A percentile compares a stretch with the other conserved stretches of the same genome.
phyloP scores from a whole-genome alignment of 306 rosid species.

The Prunus armeniaca region DNA sequence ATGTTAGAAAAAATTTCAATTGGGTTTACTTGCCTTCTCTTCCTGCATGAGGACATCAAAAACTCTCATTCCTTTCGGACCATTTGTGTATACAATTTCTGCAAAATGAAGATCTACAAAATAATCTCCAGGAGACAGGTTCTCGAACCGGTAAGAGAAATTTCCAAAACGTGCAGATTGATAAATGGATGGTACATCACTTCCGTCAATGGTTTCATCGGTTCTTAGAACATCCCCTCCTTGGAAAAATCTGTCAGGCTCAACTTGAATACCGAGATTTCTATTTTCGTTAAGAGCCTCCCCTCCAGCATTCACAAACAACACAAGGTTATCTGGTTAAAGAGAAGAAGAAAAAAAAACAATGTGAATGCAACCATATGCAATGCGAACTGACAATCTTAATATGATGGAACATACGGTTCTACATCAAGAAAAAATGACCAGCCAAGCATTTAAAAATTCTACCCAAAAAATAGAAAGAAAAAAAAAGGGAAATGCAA shows the following conservation, averaged over 20 bases:
- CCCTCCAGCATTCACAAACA: constrained; percentile 30
- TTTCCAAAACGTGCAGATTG: constrained; percentile 30
- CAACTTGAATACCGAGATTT: constrained; percentile 5
- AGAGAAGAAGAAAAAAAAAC: background rate
- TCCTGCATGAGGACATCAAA: constrained; percentile 27
- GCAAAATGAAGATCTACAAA: constrained; percentile 26
- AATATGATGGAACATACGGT: background rate
- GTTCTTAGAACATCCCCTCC: constrained; percentile 28
- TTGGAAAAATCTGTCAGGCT: constrained; percentile 14
- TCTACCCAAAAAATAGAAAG: background rate
- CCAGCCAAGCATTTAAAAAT: background rate
- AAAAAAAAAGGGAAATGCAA: too few species aligned
- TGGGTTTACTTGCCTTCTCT: constrained; percentile 27
- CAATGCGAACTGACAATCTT: too few species aligned
- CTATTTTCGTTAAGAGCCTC: constrained; percentile 2
- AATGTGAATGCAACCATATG: background rate
- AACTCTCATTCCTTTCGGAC: constrained; percentile 30
- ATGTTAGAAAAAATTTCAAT: background rate
- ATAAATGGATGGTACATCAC: constrained; percentile 21
- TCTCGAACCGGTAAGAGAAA: constrained; percentile 19
- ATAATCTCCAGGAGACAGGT: constrained; percentile 21
- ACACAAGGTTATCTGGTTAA: constrained; percentile 10
- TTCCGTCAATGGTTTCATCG: constrained; percentile 14
- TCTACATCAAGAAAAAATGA: background rate
- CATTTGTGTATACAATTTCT: constrained; percentile 29